Base-by-base conservation (phyloP, 1,284 basidiomycete species). In the Sanguinoderma infundibulare region DNA sequence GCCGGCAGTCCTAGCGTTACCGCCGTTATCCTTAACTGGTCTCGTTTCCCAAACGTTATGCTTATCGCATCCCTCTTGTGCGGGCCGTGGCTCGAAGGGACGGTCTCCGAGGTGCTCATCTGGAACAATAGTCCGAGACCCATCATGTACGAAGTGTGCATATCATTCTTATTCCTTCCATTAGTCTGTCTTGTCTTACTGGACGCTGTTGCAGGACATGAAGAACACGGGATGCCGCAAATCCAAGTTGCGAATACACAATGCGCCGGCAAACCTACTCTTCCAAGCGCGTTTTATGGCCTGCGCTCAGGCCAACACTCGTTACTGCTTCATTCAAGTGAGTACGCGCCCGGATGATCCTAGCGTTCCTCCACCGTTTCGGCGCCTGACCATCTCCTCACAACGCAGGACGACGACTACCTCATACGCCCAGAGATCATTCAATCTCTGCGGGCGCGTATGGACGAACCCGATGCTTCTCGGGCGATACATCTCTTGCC, bases 261-360 rank as follows among this genome's bases (percentile, higher is more conserved):
- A 89, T 67, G 88, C 87, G 3, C 78, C 81, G 0, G 66, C 75
- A 35, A 90, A 90, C 67, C 26, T 82, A 14, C 87, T 85, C 66
- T 90, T 91, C 66, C 81, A 86, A 70, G 87, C 86, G n/a, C 81
- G 88, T 15, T 90, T 83, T 61, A 61, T 87, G 17, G 87, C 83
- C 0, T 91, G 87, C 65, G 75, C 79, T n/a, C 73, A 80, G 55
- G 79, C 79, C 0, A 73, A 72, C 6, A 86, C 86, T 1, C 74
- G 75, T 35, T 85, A 81, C 66, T 90, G 86, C 71, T 90, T 88
- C 69, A 78, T 88, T 49, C 88, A 89, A 75, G 87, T 85, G 61
- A 24, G 73, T 44, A 17, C 12, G 10, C 39, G 30, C 53, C 24
- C 30, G n/a, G n/a, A 24, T 14, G 5, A 26, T 15, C 17, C 5